Evolutionary conservation across 129 eudicot species (phyloP), one percentile per base, ranked within the genome.

Genomic region (Deinandra increscens): DNA sequence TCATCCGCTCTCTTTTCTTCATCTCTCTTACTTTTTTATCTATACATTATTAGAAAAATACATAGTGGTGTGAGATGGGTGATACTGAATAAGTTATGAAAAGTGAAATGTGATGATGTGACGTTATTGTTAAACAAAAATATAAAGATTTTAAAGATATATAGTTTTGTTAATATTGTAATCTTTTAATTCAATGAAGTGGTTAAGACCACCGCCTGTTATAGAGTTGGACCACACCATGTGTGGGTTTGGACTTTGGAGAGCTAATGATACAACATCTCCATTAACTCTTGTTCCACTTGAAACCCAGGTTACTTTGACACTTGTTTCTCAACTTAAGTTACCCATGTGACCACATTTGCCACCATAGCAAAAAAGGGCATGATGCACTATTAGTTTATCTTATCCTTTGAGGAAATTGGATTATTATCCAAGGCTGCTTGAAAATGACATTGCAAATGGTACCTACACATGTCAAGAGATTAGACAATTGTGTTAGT

Each of bases 331-430:
- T 49, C 66, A 61, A 7, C 37, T 68, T 68, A 7, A 58, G 75
- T 60, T 26, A 33, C 56, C 64, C 75, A 76, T 76, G 81, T 76
- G 81, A 76, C 65, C 75, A 69, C 75, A 65, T 50, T 65, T 72
- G 54, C 70, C 65, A 69, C 66, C 55, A 37, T 36, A 36, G 6
- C 39, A 36, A 36, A 36, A 36, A 36, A 36, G 5, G 7, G 22
- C 64, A 12, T 49, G 48, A 60, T 39, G 64, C 75, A 69, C 70
- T 43, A 48, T n/a, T 29, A 60, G 37, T 60, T 29, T 60, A 76
- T 68, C 44, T 67, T 68, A 67, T 75, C 69, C n/a, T 67, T 46
- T 10, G 9, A 14, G 64, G 20, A 66, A 45, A n/a, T 23, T 76
- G 70, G 55, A 68, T 45, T 29, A 58, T 58, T 58, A 29, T 29